phyloP scores from a whole-genome alignment of 139 green algal genomes.

The Dunaliella primolecta region DNA sequence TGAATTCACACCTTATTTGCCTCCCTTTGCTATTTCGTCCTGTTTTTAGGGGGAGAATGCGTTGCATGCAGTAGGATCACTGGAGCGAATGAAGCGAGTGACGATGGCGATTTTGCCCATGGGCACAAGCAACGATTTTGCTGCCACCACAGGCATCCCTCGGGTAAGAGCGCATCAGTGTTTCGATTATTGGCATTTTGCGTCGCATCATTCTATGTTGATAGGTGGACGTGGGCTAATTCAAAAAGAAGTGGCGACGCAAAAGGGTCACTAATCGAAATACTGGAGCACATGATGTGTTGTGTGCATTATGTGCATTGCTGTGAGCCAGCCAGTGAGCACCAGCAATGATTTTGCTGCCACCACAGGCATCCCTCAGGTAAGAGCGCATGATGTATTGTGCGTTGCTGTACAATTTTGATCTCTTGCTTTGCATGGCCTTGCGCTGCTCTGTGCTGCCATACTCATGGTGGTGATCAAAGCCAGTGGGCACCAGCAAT shows the following conservation, averaged over 20 bases:
- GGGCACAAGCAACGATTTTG: constrained; percentile 54
- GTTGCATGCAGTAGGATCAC: background rate
- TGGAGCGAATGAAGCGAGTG: background rate
- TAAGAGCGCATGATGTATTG: too few relatives aligned
- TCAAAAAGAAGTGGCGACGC: too few relatives aligned
- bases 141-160: constrained; percentile 39
- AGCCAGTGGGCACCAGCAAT: constrained; percentile 47
- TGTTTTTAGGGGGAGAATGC: too few relatives aligned
- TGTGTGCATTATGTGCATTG: background rate
- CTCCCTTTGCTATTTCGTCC: too few relatives aligned
- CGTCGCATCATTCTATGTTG: too few relatives aligned
- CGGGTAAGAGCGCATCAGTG: constrained; percentile 28
- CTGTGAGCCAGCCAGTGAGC: constrained; percentile 24
- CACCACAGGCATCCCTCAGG: constrained; percentile 39
- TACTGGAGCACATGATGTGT: too few relatives aligned
- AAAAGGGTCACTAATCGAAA: background rate
- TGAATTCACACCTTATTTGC: too few relatives aligned
- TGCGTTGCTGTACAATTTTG: too few relatives aligned
- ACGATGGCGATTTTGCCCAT: constrained; percentile 38
- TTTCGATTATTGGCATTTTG: background rate
- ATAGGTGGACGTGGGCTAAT: background rate
- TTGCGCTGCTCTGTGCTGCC: too few relatives aligned
- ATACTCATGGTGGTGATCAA: too few relatives aligned
- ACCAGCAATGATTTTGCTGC: constrained; percentile 53
- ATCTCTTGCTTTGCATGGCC: too few relatives aligned